A percentile compares a stretch with the other conserved stretches of the same genome.
These are phyloP conservation scores for Echinosphaeria canescens DNA, from an alignment of 2,329 filamentous ascomycete genomes.

Conservation along the genomic window DNA sequence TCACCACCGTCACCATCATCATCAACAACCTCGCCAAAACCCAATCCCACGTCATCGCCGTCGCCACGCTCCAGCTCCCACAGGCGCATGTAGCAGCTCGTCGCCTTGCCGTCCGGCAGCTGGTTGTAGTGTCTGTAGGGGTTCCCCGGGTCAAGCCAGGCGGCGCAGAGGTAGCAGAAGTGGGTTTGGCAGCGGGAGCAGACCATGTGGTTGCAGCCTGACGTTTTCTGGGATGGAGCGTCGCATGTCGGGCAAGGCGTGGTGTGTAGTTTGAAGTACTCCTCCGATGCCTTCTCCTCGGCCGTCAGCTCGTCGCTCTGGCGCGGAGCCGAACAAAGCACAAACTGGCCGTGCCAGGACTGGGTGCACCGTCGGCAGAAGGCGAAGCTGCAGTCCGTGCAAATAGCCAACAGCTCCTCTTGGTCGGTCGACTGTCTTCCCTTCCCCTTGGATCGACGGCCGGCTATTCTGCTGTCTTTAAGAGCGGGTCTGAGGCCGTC, in stretches of 20 bases:
- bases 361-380: constrained; percentile 54
- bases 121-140: constrained; percentile 82
- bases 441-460: constrained; percentile 5
- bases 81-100: constrained; percentile 60
- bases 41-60: constrained; percentile 26
- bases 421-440: constrained; percentile 1
- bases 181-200: constrained; percentile 79
- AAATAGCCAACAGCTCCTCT: constrained; percentile 55
- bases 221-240: constrained; percentile 69
- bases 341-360: constrained; percentile 86
- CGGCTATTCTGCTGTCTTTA: too few species aligned
- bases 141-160: constrained; percentile 64
- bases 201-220: constrained; percentile 94
- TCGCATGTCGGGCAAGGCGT: constrained; percentile 78
- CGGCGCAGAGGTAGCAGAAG: constrained; percentile 85
- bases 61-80: constrained; percentile 85
- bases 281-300: constrained; percentile 70
- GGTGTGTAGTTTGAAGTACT: constrained; percentile 65
- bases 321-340: constrained; percentile 43
- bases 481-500: too few species aligned
- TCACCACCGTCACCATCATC: constrained; percentile 2
- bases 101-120: constrained; percentile 23
- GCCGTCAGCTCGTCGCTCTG: constrained; percentile 50
- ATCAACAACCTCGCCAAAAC: constrained; percentile 16
- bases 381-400: constrained; percentile 73